Evolutionary conservation across 306 rosid species (phyloP), one percentile per base, ranked within the genome.

Genomic region (Trifolium subterraneum): DNA sequence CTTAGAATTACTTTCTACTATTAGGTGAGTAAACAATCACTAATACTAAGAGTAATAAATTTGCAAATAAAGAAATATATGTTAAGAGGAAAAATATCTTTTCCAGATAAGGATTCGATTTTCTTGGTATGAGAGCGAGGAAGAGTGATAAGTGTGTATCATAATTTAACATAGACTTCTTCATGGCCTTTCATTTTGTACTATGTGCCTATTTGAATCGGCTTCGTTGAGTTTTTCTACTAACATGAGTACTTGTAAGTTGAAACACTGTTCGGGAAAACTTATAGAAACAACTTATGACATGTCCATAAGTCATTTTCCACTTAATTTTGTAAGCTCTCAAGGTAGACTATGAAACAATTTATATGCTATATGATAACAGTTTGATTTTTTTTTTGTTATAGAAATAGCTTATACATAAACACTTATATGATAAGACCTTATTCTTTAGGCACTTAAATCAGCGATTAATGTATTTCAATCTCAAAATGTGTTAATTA

Each of bases 41-140:
- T 22, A 22, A 22, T 22, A 22, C 25, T 22, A 22, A 22, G 25
- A 1, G 25, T 22, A 22, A 22, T 22, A 22, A 22, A 22, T 22
- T 22, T n/a, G n/a, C n/a, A 22, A 2, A 22, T 22, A 22, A 22
- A 22, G 25, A 22, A 22, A 22, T 22, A 22, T 22, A 22, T 22
- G 25, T 22, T 22, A 13, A 79, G 82, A 79, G 89, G 94, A 87
- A 92, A 90, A 87, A n/a, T 80, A 80, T 89, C 91, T 75, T 91
- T 88, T 88, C 92, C 87, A 41, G 79, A 45, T 60, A 45, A 81
- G 86, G 68, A 35, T 66, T 71, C 8, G 52, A 44, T 60, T 62
- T 67, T 66, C 71, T 71, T 25, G 67, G 74, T 59, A 60, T 64
- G 60, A 67, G 45, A 76, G 76, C 76, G 83, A 78, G 70, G 69